These are phyloP conservation scores for Trichoderma brevicompactum DNA, from an alignment of 2,329 filamentous ascomycete genomes.

Conservation along the genomic window DNA sequence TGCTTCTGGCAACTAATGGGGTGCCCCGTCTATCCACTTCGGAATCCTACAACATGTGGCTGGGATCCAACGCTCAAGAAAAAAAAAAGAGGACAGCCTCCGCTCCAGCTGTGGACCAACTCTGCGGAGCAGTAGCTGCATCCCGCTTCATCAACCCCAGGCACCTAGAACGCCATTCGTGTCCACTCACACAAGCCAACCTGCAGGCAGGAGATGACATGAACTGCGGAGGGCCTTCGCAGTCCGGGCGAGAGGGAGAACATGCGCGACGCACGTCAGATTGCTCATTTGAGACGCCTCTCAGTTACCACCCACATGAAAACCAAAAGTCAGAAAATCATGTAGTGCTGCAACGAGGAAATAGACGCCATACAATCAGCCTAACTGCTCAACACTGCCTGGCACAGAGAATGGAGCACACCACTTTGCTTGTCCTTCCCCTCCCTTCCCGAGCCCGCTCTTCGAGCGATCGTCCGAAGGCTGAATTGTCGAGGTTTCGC, in stretches of 20 bases:
- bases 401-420: background rate
- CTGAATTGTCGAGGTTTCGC: background rate
- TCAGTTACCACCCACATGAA: background rate
- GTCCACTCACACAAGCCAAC: slow-evolving; percentile 15
- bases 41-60: slow-evolving; percentile 17
- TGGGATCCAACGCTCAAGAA: slow-evolving; percentile 11
- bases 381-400: background rate
- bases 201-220: slow-evolving; percentile 17
- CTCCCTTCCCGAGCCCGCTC: slow-evolving; percentile 1
- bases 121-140: slow-evolving; percentile 8
- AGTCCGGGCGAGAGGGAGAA: background rate
- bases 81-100: background rate
- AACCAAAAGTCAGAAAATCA: background rate
- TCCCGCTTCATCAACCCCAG: slow-evolving; percentile 25
- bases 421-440: background rate
- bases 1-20: background rate
- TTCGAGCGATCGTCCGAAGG: slow-evolving; percentile 9
- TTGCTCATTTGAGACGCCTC: background rate
- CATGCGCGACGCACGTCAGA: background rate
- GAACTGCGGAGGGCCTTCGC: slow-evolving; percentile 13
- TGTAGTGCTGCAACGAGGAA: background rate
- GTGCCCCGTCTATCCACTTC: slow-evolving; percentile 4
- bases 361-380: background rate
- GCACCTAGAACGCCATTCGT: slow-evolving; percentile 2
- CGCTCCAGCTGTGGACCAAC: slow-evolving; percentile 2